These are phyloP conservation scores for Kockiozyma suomiensis DNA, from an alignment of 805 yeast species.

Conservation along the genomic window DNA sequence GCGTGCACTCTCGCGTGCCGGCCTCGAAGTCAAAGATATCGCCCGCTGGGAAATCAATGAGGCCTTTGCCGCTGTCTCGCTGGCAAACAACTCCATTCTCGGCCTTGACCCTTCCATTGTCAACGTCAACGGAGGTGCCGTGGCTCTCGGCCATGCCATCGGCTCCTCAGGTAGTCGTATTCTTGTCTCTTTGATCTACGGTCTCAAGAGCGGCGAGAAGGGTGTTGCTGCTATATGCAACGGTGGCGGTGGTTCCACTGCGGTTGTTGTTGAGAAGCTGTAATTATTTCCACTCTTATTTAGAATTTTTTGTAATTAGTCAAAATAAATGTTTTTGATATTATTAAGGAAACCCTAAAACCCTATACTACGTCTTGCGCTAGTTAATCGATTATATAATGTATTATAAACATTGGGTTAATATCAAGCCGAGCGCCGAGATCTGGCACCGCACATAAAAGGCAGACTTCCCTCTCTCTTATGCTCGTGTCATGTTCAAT, in stretches of 20 bases:
- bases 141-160: conserved; percentile 91
- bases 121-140: conserved; percentile 94
- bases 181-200: conserved; percentile 54
- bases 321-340: too few species aligned
- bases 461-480: background rate
- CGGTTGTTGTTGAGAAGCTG: conserved; percentile 54
- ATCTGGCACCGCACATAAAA: background rate
- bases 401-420: background rate
- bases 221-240: conserved; percentile 96
- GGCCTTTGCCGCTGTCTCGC: conserved; percentile 91
- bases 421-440: background rate
- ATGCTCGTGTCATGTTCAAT: too few species aligned
- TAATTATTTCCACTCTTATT: background rate
- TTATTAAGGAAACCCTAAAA: too few species aligned
- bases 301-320: background rate
- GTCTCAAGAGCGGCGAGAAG: conserved; percentile 65
- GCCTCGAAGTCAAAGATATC: conserved; percentile 61
- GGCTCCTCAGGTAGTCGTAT: conserved; percentile 95
- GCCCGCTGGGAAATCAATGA: conserved; percentile 91
- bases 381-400: too few species aligned
- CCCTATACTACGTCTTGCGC: too few species aligned
- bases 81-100: conserved; percentile 74
- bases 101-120: conserved; percentile 68
- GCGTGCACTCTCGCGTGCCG: conserved; percentile 83
- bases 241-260: conserved; percentile 98